Conservation (phyloP, 495 filamentous ascomycete species). For the Neurospora tetraspora region DNA sequence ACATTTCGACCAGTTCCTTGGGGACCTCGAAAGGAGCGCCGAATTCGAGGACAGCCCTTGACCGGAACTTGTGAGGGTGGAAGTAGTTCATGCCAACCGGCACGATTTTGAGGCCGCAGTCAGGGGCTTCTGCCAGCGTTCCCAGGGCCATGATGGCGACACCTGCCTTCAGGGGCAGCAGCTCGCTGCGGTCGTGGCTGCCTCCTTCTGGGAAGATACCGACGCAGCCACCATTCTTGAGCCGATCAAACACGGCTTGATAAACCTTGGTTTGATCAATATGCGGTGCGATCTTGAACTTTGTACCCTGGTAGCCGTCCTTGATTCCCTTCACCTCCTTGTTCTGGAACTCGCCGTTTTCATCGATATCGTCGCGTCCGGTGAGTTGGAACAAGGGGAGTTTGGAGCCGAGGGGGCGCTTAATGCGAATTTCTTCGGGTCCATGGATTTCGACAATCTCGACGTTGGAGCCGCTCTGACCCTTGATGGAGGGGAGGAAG, state of each 20-base stretch:
- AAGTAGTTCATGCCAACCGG: constrained; percentile 99
- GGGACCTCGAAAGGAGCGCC: constrained; percentile 79
- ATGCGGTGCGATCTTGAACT: constrained; percentile 83
- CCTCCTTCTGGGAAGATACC: constrained; percentile 98
- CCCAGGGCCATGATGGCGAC: constrained; percentile 97
- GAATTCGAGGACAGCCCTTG: constrained; percentile 93
- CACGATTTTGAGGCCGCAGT: constrained; percentile 94
- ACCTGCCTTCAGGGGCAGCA: constrained; percentile 93
- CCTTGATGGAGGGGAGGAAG: constrained; percentile 75
- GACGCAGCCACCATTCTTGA: constrained; percentile 77
- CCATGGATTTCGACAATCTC: constrained; percentile 73
- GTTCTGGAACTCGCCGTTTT: constrained; percentile 40
- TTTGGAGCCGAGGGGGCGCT: constrained; percentile 71
- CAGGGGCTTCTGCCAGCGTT: constrained; percentile 74
- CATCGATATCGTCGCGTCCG: constrained; percentile 57
- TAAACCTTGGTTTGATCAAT: constrained; percentile 93
- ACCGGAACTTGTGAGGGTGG: constrained; percentile 97
- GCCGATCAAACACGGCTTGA: constrained; percentile 74
- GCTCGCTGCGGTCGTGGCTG: constrained; percentile 88
- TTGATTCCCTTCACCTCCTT: constrained; percentile 41
- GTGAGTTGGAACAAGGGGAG: constrained; percentile 69
- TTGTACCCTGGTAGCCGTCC: constrained; percentile 62
- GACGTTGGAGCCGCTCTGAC: constrained; percentile 58
- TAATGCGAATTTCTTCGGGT: constrained; percentile 72
- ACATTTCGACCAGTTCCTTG: constrained; percentile 71